Evolutionary conservation across 148 eudicot genomes (phyloP), one percentile per base, ranked within the genome.

Genomic region (Silene latifolia): DNA sequence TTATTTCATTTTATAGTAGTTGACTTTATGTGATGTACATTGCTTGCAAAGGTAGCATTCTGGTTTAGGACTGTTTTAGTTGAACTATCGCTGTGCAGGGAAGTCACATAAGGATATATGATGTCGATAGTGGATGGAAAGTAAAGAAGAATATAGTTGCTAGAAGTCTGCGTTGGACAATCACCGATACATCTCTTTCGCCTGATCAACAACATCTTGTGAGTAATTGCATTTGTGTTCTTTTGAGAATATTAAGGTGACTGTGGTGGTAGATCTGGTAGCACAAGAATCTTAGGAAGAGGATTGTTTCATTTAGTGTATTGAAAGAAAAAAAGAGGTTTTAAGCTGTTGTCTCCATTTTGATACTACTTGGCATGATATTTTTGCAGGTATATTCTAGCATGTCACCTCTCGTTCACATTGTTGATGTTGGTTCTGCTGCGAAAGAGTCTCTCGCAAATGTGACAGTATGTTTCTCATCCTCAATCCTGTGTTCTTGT

Each of bases 161-260:
- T 23, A 84, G 78, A 86, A 87, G 88, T 85, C 81, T 94, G 83
- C 87, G 87, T 59, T 94, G 98, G 97, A 94, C 98, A 21, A 80
- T 94, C 59, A 94, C 98, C 29, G 98, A 94, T 77, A 85, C 96
- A 35, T 89, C 93, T 72, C 87, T 94, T 76, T 94, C 98, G 19
- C 98, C 97, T 21, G 91, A 94, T 88, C 87, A 85, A 80, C 85
- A 83, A 14, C 74, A 78, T 67, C 91, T 94, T 67, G 98, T 94
- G 69, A 87, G 91, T 82, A 67, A 51, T 15, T 67, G 42, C 18
- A 20, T 72, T 29, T n/a, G 70, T 47, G 60, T 61, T 44, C 63
- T 64, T 4, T 63, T 2, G 15, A 32, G 48, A 14, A 32, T 32
- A 32, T 5, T 32, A 32, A 19, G 54, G 8, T 58, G 21, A 9